Percentiles rank a stretch among this genome's conserved stretches.
phyloP scores from a whole-genome alignment of 768 basidiomycete species.

The Tulasnella sp. region DNA sequence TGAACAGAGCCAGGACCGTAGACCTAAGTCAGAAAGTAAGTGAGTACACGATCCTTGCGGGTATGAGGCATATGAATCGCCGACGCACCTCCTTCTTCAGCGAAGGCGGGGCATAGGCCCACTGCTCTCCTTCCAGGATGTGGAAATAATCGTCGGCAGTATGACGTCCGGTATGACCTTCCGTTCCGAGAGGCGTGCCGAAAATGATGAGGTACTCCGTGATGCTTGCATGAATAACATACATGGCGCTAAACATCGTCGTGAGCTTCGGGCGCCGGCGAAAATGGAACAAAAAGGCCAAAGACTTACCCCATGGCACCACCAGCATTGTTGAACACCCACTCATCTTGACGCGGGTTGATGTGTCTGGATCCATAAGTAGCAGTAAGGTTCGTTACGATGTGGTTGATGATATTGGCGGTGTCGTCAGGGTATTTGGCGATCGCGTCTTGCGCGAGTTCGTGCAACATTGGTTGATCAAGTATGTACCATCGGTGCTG shows the following conservation, averaged over 20 bases:
- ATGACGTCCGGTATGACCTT: slow-evolving; percentile 90
- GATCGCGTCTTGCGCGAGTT: slow-evolving; percentile 65
- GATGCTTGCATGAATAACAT: slow-evolving; percentile 90
- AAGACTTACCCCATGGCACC: slow-evolving; percentile 79
- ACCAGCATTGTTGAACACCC: slow-evolving; percentile 96
- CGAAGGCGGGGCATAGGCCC: slow-evolving; percentile 76
- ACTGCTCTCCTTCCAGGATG: slow-evolving; percentile 88
- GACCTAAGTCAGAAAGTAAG: slow-evolving; percentile 22
- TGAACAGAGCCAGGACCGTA: slow-evolving; percentile 82
- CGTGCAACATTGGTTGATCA: slow-evolving; percentile 57
- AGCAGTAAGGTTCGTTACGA: slow-evolving; percentile 64
- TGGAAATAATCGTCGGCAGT: slow-evolving; percentile 98
- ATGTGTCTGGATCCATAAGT: slow-evolving; percentile 54
- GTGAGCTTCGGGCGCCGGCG: not conserved
- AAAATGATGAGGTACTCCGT: slow-evolving; percentile 97
- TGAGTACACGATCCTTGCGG: not conserved
- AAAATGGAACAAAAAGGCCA: not conserved
- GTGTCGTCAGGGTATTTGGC: slow-evolving; percentile 52
- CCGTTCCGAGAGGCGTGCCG: slow-evolving; percentile 91
- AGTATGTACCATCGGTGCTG: slow-evolving; percentile 85
- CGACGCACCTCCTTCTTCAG: slow-evolving; percentile 61
- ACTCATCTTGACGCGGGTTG: slow-evolving; percentile 51
- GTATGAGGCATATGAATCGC: not conserved
- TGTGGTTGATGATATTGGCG: slow-evolving; percentile 64
- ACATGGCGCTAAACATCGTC: slow-evolving; percentile 52